A percentile compares a stretch with the other conserved stretches of the same genome.
These are phyloP conservation scores for Aspergillus sp. DNA, from an alignment of 2,329 filamentous ascomycete genomes.

Conservation along the genomic window DNA sequence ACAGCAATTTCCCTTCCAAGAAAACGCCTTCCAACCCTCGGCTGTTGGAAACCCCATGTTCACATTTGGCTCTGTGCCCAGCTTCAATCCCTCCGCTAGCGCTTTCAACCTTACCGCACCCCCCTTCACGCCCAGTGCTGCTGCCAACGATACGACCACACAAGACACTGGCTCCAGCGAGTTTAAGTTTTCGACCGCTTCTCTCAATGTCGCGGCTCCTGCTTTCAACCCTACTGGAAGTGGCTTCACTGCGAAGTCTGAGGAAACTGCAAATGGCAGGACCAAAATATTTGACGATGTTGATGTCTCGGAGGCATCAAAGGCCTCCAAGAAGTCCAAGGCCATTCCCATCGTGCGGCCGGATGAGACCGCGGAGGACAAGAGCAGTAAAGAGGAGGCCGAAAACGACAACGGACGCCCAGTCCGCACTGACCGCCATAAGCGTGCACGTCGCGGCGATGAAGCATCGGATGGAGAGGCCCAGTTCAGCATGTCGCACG, in stretches of 20 bases:
- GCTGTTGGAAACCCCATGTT: constrained; percentile 30
- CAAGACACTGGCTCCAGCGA: constrained; percentile 25
- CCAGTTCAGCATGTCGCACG: constrained; percentile 63
- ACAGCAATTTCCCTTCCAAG: constrained; percentile 46
- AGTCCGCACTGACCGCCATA: constrained; percentile 69
- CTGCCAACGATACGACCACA: constrained; percentile 17
- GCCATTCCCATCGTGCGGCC: constrained; percentile 78
- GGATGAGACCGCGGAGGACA: constrained; percentile 52
- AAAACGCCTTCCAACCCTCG: constrained; percentile 46
- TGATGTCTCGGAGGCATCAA: constrained; percentile 62
- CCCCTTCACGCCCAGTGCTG: constrained; percentile 63
- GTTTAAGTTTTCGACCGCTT: constrained; percentile 69
- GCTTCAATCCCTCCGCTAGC: constrained; percentile 36
- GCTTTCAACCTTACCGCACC: constrained; percentile 71
- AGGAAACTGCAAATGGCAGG: constrained; percentile 22
- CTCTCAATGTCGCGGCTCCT: constrained; percentile 75
- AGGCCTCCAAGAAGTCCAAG: constrained; percentile 72
- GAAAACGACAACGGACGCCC: constrained; percentile 64
- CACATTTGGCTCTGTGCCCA: constrained; percentile 31
- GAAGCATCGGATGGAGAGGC: constrained; percentile 73
- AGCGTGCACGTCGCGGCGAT: constrained; percentile 68
- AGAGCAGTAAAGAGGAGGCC: constrained; percentile 38
- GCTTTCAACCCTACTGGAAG: constrained; percentile 65
- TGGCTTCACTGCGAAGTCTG: constrained; percentile 27
- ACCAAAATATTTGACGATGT: constrained; percentile 69